A percentile compares a stretch with the other conserved stretches of the same genome.
phyloP scores from a whole-genome alignment of 1,139 yeast genomes.

The Pichia kudriavzevii region DNA sequence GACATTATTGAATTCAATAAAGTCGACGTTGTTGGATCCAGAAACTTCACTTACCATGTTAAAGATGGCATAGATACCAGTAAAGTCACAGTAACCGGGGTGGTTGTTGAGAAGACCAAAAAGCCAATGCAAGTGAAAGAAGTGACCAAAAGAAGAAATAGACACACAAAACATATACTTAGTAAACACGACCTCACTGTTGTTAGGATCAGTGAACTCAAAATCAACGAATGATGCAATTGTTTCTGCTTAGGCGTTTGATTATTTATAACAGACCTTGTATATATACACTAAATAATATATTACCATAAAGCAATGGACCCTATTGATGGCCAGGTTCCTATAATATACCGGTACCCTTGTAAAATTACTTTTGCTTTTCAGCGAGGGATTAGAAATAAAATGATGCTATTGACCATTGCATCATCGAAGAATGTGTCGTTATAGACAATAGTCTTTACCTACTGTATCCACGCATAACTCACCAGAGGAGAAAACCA shows the following conservation, averaged over 20 bases:
- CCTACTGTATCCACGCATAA: too few species aligned
- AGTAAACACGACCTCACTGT: conserved; percentile 80
- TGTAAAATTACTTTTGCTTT: too few species aligned
- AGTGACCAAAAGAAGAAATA: conserved; percentile 67
- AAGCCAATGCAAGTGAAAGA: conserved; percentile 69
- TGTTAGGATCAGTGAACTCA: conserved; percentile 68
- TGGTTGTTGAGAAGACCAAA: conserved; percentile 78
- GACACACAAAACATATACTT: conserved; percentile 72
- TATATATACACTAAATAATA: background rate
- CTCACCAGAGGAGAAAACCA: too few species aligned
- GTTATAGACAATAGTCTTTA: too few species aligned
- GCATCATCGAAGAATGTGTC: too few species aligned
- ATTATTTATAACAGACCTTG: conserved; percentile 13
- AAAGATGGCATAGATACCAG: conserved; percentile 42
- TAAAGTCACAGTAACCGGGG: conserved; percentile 61
- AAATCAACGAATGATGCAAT: conserved; percentile 30
- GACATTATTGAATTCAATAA: conserved; percentile 66
- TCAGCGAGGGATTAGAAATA: too few species aligned
- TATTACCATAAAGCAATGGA: too few species aligned
- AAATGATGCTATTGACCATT: too few species aligned
- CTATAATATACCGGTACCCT: too few species aligned
- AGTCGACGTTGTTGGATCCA: conserved; percentile 77
- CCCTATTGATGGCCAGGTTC: too few species aligned
- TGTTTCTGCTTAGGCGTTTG: too few species aligned
- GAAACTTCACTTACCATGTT: conserved; percentile 64